Base-by-base conservation (phyloP, 208 protist species). In the Blechomonas ayalai region DNA sequence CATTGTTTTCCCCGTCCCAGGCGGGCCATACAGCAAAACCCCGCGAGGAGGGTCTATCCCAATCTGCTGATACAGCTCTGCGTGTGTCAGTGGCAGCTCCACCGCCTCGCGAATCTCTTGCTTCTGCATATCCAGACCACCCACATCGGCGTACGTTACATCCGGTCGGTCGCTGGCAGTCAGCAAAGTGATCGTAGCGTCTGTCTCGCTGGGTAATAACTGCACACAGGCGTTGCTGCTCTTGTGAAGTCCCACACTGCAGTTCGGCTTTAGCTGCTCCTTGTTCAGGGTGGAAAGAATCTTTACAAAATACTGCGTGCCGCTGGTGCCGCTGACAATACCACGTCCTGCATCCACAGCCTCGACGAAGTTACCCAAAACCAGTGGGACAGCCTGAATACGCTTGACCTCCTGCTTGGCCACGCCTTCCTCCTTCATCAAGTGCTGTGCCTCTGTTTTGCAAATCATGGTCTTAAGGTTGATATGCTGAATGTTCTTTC, bases 71-170 rank as follows among this genome's bases (percentile, higher is more conserved):
- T 99, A 99, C 12, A 99, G 84, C 3, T 98, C 95, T 23, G 92
- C 79, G 65, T 99, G 97, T 5, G 97, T 99, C 8, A 99, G 80
- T 25, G 98, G 98, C 28, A 99, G 79, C 77, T 99, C 98, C 19
- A 99, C 98, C 4, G 98, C 98, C 78, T 99, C 98, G 41, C 97
- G 81, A 35, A 99, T 99, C 71, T 99, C 98, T 73, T 99, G 98
- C 80, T 99, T 99, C 75, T 99, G 98, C 46, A 98, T 98, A 78
- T 99, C 98, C 8, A 97, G 75, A 6, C 98, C 98, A 34, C 98
- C 98, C 46, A 99, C 98, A 50, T 99, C 96, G 3, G 78, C 59
- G 77, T 99, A 99, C 8, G 76, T 87, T 13, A 97, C 90, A 39
- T 97, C 82, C 5, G 97, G 97, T 39, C 75, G 81, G 36, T 98